A percentile compares a stretch with the other conserved stretches of the same genome.
Conservation (phyloP, 305 asterid genomes). For the Rubia occidens region DNA sequence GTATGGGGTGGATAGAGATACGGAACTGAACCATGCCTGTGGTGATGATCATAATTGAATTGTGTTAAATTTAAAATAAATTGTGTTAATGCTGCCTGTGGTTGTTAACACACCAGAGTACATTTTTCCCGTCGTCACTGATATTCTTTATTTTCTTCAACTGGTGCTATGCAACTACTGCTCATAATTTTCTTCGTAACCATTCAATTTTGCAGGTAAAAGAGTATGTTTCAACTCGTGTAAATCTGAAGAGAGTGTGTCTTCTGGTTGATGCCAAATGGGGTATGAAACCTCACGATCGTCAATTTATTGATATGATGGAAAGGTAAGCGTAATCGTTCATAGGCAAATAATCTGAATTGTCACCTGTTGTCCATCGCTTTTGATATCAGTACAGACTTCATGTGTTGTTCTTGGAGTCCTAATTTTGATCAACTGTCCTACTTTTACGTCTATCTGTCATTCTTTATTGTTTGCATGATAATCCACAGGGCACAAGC, state of each 20-base stretch:
- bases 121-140: too few relatives aligned
- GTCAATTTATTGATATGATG: conserved; percentile 80
- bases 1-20: background rate
- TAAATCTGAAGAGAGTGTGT: conserved; percentile 70
- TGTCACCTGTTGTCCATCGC: background rate
- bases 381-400: too few relatives aligned
- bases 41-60: too few relatives aligned
- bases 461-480: conserved; percentile 10
- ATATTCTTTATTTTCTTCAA: background rate
- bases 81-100: background rate
- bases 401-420: background rate
- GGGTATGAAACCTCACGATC: conserved; percentile 97
- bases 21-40: background rate
- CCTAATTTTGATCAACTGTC: too few relatives aligned
- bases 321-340: conserved; percentile 50
- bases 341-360: background rate
- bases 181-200: background rate
- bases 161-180: conserved; percentile 1
- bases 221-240: conserved; percentile 81
- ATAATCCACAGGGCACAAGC: conserved; percentile 52
- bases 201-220: conserved; percentile 58
- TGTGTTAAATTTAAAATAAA: background rate
- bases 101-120: too few relatives aligned
- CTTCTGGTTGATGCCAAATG: conserved; percentile 92
- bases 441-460: background rate